Base-by-base conservation (phyloP, 2,329 filamentous ascomycete genomes). In the Colletotrichum sp. region DNA sequence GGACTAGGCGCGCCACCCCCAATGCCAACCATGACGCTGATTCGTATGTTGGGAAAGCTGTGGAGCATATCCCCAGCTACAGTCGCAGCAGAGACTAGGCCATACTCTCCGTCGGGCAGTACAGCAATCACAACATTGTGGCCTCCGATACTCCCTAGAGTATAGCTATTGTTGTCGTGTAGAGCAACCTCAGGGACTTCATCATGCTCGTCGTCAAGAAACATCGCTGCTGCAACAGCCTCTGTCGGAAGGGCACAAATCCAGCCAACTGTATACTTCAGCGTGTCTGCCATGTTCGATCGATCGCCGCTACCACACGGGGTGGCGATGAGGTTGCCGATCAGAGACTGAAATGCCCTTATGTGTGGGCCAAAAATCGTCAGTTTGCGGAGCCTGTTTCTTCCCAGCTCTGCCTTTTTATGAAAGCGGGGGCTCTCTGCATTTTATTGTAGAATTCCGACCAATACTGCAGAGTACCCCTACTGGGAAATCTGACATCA, bases 21-120 rank as follows among this genome's bases (percentile, higher is more conserved):
- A 5, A 83, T 79, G 7, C 82, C 83, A 4, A 84, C 82, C 73
- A 84, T 78, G 6, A 84, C 69, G 1, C 79, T 79, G 18, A 83
- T 70, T 31, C 78, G 74, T 6, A 85, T 58, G 12, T 79, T 79
- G 0, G 78, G 77, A 36, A 82, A 84, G 67, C 75, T 82, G 9
- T 67, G 76, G 1, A 81, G 55, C 78, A 84, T 80, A 29, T 80
- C 70, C 9, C 64, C 74, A 2, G 78, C 81, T 5, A 81, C 81
- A 1, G 33, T 33, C 5, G 73, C 66, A 1, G 69, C 69, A 8
- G 66, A 64, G 18, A 11, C 51, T 2, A 63, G 66, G 13, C 77
- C 77, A 34, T 77, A 78, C 31, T 76, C 75, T 9, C 31, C 58
- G 15, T 38, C 31, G 7, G 33, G 33, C 2, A 61, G 31, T 1